Percentiles rank a stretch among this genome's conserved stretches.
phyloP scores from a whole-genome alignment of 164 flowering plant genomes.

The Vitis rotundifolia region DNA sequence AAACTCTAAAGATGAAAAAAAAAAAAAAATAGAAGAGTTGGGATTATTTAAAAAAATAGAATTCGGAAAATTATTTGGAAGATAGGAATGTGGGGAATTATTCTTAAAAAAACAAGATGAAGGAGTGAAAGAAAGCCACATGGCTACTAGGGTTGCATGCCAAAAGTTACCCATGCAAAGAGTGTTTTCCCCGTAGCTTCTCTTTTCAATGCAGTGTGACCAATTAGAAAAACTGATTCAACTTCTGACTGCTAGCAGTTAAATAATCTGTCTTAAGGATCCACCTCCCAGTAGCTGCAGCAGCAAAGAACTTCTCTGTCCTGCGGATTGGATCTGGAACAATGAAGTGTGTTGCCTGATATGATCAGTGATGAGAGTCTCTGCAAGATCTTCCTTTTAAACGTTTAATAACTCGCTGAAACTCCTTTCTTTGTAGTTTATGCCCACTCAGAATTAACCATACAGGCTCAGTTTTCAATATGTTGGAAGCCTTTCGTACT shows the following conservation, averaged over 20 bases:
- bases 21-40: too few species aligned
- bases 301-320: constrained; percentile 96
- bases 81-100: too few species aligned
- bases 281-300: constrained; percentile 98
- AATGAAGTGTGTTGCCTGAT: constrained; percentile 92
- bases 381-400: constrained; percentile 80
- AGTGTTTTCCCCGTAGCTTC: too few species aligned
- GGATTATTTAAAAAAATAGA: too few species aligned
- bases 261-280: constrained; percentile 86
- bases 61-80: too few species aligned
- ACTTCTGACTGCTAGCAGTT: constrained; percentile 66
- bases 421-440: constrained; percentile 77
- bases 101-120: too few species aligned
- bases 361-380: constrained; percentile 95
- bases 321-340: constrained; percentile 75
- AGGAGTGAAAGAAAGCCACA: too few species aligned
- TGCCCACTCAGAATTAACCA: constrained; percentile 88
- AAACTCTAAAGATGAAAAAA: too few species aligned
- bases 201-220: too few species aligned
- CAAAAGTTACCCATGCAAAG: too few species aligned
- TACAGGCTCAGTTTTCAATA: constrained; percentile 34
- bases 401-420: constrained; percentile 62
- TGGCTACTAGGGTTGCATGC: too few species aligned
- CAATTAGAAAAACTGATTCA: too few species aligned
- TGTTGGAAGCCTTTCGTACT: neutral